Base-by-base conservation (phyloP, 148 eudicot species). In the Diospyros lotus region DNA sequence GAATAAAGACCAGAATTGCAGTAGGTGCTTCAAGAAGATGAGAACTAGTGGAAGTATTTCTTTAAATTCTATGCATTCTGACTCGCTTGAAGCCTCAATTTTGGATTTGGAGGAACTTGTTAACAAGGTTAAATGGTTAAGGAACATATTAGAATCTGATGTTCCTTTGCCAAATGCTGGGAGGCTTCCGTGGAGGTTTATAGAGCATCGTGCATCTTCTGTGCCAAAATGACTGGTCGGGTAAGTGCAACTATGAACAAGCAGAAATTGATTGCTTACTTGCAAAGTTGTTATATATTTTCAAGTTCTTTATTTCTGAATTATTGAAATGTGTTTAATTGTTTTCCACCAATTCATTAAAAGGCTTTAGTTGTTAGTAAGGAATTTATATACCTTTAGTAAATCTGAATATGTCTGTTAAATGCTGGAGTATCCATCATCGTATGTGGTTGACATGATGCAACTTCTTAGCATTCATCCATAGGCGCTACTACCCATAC, bases 21-120 rank as follows among this genome's bases (percentile, higher is more conserved):
- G 72, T 58, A 81, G 74, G 55, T 46, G 83, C 45, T 54, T 66
- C 2, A 79, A 86, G 74, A 80, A 73, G 77, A 45, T 71, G 58
- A 76, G 74, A 73, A 61, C 77, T 48, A 63, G 76, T 64, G 87
- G 75, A 68, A 64, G 58, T 44, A 69, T 82, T 74, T 53, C 73
- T 52, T 66, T 88, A 28, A 91, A 86, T 76, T 83, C 84, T n/a
- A 76, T 74, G 66, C 42, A 44, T 58, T 80, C 80, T 46, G 87
- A 87, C 76, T 81, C 84, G 45, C 50, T 86, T 18, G 93, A 88
- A 54, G 86, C 93, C 14, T 45, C 83, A 52, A n/a, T 90, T 51
- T 1, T 84, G 73, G 95, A 87, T 69, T 73, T 92, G 67, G 93
- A 90, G 81, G 95, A 90, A 75, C 90, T 86, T 71, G 79, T 78